Conservation (phyloP, 805 yeast genomes). For the Candida ponderosae region DNA sequence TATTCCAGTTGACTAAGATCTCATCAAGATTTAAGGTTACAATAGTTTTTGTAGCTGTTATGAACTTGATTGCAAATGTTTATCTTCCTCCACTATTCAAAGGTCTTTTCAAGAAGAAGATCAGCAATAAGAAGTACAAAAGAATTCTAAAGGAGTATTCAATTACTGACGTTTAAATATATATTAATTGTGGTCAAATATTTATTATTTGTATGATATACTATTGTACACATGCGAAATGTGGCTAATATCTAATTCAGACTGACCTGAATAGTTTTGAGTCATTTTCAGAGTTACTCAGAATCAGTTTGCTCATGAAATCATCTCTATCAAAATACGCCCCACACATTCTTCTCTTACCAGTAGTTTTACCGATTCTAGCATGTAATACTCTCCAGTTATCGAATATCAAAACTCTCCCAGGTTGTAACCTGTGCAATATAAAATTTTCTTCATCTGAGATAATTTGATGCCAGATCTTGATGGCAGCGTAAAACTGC, state of each 20-base stretch:
- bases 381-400: slow-evolving; percentile 71
- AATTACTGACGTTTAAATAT: background rate
- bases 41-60: slow-evolving; percentile 36
- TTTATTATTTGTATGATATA: too few relatives aligned
- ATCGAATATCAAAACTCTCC: slow-evolving; percentile 59
- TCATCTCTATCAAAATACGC: slow-evolving; percentile 67
- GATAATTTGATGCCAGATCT: slow-evolving; percentile 48
- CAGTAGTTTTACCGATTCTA: slow-evolving; percentile 52
- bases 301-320: slow-evolving; percentile 38
- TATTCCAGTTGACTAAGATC: slow-evolving; percentile 71
- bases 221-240: too few relatives aligned
- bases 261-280: slow-evolving; percentile 26
- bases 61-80: slow-evolving; percentile 37
- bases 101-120: slow-evolving; percentile 24
- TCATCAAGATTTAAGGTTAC: slow-evolving; percentile 40
- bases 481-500: slow-evolving; percentile 46
- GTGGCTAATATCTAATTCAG: too few relatives aligned
- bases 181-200: too few relatives aligned
- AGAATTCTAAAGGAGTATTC: slow-evolving; percentile 6
- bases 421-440: slow-evolving; percentile 51
- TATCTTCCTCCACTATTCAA: slow-evolving; percentile 26
- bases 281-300: slow-evolving; percentile 40
- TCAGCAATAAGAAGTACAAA: slow-evolving; percentile 31
- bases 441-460: slow-evolving; percentile 41
- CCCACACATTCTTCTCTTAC: slow-evolving; percentile 65